phyloP scores from a whole-genome alignment of 2,329 filamentous ascomycete genomes.

The Colletotrichum costaricense region DNA sequence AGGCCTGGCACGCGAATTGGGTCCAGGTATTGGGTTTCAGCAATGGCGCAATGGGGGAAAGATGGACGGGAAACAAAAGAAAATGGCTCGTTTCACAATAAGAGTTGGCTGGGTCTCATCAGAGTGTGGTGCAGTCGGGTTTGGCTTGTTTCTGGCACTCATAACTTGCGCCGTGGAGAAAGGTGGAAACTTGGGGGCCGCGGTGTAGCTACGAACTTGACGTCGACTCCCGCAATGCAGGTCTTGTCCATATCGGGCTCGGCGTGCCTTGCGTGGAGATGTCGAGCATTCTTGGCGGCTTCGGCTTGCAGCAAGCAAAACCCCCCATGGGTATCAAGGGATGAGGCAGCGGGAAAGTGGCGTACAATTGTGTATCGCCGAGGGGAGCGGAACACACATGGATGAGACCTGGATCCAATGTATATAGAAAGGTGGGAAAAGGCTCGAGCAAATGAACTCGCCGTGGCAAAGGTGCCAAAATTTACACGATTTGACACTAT shows the following conservation, averaged over 20 bases:
- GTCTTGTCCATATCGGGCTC: slow-evolving; percentile 10
- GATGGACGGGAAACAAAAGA: slow-evolving; percentile 32
- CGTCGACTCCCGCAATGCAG: slow-evolving; percentile 9
- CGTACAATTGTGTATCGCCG: not conserved
- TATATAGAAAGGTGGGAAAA: slow-evolving; percentile 27
- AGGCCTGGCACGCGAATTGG: slow-evolving; percentile 21
- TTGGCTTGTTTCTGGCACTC: not conserved
- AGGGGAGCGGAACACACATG: not conserved
- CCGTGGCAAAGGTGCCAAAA: slow-evolving; percentile 24
- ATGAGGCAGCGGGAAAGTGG: not conserved
- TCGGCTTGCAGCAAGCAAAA: not conserved
- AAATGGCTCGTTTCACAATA: slow-evolving; percentile 32
- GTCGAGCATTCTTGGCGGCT: not conserved
- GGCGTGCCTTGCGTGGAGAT: not conserved
- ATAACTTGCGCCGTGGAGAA: not conserved
- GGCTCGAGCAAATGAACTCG: slow-evolving; percentile 33
- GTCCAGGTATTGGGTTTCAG: slow-evolving; percentile 29
- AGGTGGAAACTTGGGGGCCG: not conserved
- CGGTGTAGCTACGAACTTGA: not conserved
- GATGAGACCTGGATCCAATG: slow-evolving; percentile 16
- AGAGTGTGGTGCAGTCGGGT: not conserved
- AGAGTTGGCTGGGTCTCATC: slow-evolving; percentile 21
- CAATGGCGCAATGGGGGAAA: slow-evolving; percentile 34
- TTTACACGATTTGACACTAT: not conserved
- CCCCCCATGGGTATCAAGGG: slow-evolving; percentile 4